Percentiles rank a stretch among this genome's conserved stretches.
Conservation (phyloP, 2,329 filamentous ascomycete genomes). For the Verticillium isaacii region DNA sequence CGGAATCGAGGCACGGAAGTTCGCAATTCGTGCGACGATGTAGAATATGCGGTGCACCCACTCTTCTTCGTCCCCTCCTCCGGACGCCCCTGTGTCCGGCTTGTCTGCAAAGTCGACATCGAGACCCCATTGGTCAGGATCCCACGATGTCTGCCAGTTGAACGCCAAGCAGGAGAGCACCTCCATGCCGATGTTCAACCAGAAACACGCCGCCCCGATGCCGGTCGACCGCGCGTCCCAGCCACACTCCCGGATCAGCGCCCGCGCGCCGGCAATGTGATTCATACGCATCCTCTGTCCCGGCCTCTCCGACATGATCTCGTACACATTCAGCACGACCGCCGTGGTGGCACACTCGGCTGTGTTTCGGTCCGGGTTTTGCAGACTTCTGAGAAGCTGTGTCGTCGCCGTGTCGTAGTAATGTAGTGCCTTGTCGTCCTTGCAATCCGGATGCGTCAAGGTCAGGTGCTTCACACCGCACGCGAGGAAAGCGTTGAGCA, state of each 20-base stretch:
- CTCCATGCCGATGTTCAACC: slow-evolving; percentile 89
- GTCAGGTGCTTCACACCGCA: slow-evolving; percentile 82
- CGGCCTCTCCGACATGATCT: slow-evolving; percentile 81
- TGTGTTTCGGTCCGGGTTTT: slow-evolving; percentile 80
- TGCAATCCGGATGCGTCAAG: slow-evolving; percentile 62
- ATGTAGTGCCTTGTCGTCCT: slow-evolving; percentile 70
- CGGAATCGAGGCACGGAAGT: slow-evolving; percentile 71
- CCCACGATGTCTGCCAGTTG: slow-evolving; percentile 83
- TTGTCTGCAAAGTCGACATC: slow-evolving; percentile 57
- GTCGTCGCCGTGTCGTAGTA: slow-evolving; percentile 86
- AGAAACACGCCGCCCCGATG: slow-evolving; percentile 85
- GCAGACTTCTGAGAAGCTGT: slow-evolving; percentile 68
- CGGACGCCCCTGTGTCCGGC: slow-evolving; percentile 18
- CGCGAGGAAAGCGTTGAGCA: slow-evolving; percentile 82
- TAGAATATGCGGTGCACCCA: slow-evolving; percentile 91
- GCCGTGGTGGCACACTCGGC: slow-evolving; percentile 83
- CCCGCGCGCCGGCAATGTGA: slow-evolving; percentile 79
- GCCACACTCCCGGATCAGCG: slow-evolving; percentile 81
- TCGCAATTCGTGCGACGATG: slow-evolving; percentile 79
- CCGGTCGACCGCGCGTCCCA: slow-evolving; percentile 80
- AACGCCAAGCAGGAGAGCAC: slow-evolving; percentile 82
- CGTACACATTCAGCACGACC: slow-evolving; percentile 85
- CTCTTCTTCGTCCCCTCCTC: slow-evolving; percentile 62
- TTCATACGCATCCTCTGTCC: slow-evolving; percentile 67
- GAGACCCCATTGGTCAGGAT: slow-evolving; percentile 85